Conservation (phyloP, 2,329 filamentous ascomycete species). For the Cladophialophora carrionii region DNA sequence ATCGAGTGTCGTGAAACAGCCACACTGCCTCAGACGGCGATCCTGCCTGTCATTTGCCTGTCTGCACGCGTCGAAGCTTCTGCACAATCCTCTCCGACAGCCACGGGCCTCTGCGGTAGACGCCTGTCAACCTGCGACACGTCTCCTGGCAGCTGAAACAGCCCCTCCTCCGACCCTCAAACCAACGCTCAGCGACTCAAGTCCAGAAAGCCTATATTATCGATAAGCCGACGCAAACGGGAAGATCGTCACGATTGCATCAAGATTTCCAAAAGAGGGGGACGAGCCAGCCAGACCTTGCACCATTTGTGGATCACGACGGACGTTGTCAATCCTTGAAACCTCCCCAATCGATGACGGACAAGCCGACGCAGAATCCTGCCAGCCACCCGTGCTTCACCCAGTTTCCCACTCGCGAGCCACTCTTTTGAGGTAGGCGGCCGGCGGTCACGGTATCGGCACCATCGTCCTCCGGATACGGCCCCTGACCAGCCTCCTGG, state of each 20-base stretch:
- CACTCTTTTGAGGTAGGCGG: conserved; percentile 4
- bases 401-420: conserved; percentile 23
- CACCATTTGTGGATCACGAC: conserved; percentile 27
- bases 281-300: conserved; percentile 4
- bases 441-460: conserved; percentile 14
- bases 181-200: conserved; percentile 6
- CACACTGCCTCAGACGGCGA: conserved; percentile 25
- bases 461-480: conserved; percentile 21
- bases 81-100: conserved; percentile 4
- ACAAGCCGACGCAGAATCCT: conserved; percentile 17
- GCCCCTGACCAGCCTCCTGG: conserved; percentile 24
- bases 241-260: conserved; percentile 22
- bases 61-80: conserved; percentile 8
- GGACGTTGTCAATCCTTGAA: conserved; percentile 28
- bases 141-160: conserved; percentile 24
- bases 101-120: conserved; percentile 11
- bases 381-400: conserved; percentile 27
- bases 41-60: conserved; percentile 21
- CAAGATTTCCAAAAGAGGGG: conserved; percentile 17
- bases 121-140: conserved; percentile 22
- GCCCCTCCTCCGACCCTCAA: conserved; percentile 8
- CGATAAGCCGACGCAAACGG: conserved; percentile 4
- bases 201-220: conserved; percentile 3
- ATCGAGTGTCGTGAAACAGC: conserved; percentile 27
- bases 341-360: conserved; percentile 34